Evolutionary conservation across 2,329 filamentous ascomycete species (phyloP), one percentile per base, ranked within the genome.

Genomic region (Dactylellina sp.): DNA sequence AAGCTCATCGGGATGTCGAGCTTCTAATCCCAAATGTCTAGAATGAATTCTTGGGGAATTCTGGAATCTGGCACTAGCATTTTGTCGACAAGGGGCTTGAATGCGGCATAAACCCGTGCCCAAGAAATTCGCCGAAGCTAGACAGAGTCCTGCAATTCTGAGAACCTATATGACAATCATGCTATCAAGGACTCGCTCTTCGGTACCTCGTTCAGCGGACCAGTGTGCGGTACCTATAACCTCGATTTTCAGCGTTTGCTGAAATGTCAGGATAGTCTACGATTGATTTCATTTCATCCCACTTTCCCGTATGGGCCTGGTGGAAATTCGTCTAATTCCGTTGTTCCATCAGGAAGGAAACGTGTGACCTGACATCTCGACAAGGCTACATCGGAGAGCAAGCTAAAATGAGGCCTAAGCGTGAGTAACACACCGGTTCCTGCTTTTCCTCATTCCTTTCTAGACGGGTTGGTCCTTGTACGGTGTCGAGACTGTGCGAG

Each of bases 261-360:
- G 42, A 39, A 7, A 32, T 56, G n/a, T n/a, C n/a, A n/a, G n/a
- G n/a, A 56, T 14, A 40, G 40, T 63, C 66, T 52, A 42, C 57
- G 44, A 57, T 46, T 56, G 37, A 22, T 52, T 25, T 44, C 28
- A 28, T 59, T 71, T 32, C 70, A 74, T 74, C 70, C 70, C 70
- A 74, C 70, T 74, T 74, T 64, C 70, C 61, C 14, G 66, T 74
- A 55, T 24, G 32, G 61, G 70, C 32, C 61, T 74, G 70, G 70
- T 52, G 47, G 70, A 47, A 20, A 40, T 74, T 74, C 70, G 70
- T 74, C 66, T 74, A 74, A 74, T 74, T 74, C 70, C 70, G 70
- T 61, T 66, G 70, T 66, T 66, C 70, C 70, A 74, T 66, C 47
- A 74, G 61, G 61, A 66, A 62, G 56, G 70, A 65, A 74, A 74